phyloP scores from a whole-genome alignment of 352 stramenopile species.

The Lagenidium giganteum region DNA sequence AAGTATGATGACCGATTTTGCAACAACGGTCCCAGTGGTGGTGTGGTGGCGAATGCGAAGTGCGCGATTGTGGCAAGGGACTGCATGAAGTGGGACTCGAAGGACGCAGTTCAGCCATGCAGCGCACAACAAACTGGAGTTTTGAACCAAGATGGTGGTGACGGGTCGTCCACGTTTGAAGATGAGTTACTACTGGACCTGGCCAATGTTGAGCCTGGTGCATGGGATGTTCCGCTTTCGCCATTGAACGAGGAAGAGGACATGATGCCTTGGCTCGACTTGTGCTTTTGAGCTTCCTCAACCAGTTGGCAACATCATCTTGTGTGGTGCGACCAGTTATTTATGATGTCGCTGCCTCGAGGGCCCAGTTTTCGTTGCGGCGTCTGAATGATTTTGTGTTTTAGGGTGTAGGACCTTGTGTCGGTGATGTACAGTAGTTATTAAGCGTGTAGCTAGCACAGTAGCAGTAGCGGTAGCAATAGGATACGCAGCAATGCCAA shows the following conservation, averaged over 20 bases:
- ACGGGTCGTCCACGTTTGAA: constrained; percentile 44
- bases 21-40: constrained; percentile 12
- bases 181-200: constrained; percentile 69
- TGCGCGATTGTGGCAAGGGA: constrained; percentile 59
- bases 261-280: constrained; percentile 79
- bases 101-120: constrained; percentile 19
- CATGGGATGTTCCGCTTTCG: constrained; percentile 78
- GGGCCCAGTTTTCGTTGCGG: too few species aligned
- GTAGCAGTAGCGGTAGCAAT: too few species aligned
- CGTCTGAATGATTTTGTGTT: too few species aligned
- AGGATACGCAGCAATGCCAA: too few species aligned
- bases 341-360: constrained; percentile 29
- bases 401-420: too few species aligned
- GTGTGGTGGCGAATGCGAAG: constrained; percentile 30
- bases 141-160: constrained; percentile 16
- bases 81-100: constrained; percentile 58
- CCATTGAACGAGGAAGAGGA: constrained; percentile 80
- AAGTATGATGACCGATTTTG: constrained; percentile 34
- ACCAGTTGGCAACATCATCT: too few species aligned
- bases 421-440: too few species aligned
- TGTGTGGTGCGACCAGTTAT: constrained; percentile 28
- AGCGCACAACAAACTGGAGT: too few species aligned
- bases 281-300: constrained; percentile 80
- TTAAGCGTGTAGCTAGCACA: too few species aligned
- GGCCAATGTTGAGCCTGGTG: constrained; percentile 64